These are phyloP conservation scores for Puccinia coronata DNA, from an alignment of 1,284 basidiomycete genomes.

Conservation along the genomic window DNA sequence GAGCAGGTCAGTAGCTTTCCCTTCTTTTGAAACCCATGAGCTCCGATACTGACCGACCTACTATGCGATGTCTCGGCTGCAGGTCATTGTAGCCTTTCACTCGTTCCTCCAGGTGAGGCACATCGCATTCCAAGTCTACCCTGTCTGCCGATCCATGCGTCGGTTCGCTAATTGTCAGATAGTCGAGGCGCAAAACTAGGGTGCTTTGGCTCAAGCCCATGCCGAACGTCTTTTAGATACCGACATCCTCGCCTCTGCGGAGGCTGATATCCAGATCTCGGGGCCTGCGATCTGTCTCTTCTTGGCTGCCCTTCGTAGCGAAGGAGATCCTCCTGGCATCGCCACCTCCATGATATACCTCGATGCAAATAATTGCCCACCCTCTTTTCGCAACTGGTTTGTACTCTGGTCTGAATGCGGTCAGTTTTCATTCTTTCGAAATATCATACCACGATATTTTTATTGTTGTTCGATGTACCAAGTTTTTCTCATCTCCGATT, in stretches of 20 bases:
- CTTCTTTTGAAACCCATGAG: background rate
- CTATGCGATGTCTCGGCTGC: background rate
- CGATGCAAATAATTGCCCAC: conserved; percentile 29
- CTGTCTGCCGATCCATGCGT: background rate
- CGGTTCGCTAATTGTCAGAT: background rate
- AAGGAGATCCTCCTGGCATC: conserved; percentile 33
- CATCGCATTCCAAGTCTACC: background rate
- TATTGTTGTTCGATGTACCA: background rate
- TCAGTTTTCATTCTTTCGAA: background rate
- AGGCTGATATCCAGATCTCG: conserved; percentile 42
- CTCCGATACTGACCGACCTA: background rate
- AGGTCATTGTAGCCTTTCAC: conserved; percentile 44
- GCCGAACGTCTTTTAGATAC: conserved; percentile 28
- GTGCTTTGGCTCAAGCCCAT: conserved; percentile 45
- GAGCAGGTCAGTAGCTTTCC: conserved; percentile 32
- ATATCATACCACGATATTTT: background rate
- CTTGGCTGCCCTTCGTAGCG: conserved; percentile 24
- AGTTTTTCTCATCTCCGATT: background rate
- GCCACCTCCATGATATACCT: conserved; percentile 23
- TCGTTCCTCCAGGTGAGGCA: conserved; percentile 42
- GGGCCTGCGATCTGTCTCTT: conserved; percentile 43
- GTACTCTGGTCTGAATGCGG: conserved; percentile 38
- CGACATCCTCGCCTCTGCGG: conserved; percentile 17
- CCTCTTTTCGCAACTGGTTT: conserved; percentile 48
- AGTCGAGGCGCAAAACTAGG: conserved; percentile 11